Percentiles rank a stretch among this genome's conserved stretches.
Evolutionary conservation across 441 rosid species (phyloP).

Genomic region (Euphorbia corollata): DNA sequence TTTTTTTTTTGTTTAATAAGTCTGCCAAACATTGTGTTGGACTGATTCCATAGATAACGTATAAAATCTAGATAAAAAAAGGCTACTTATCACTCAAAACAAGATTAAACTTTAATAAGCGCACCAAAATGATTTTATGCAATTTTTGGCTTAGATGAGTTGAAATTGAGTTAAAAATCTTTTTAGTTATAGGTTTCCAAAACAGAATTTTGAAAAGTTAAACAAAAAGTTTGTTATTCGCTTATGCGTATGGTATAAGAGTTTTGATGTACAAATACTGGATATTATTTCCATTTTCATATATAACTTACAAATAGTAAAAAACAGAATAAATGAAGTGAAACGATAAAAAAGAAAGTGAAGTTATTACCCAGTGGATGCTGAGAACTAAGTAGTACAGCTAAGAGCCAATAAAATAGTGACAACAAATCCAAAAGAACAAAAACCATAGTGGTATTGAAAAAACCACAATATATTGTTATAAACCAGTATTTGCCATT

Average conservation of each 20-base stretch:
- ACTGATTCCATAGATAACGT: too few species aligned
- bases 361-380: slow-evolving; percentile 5
- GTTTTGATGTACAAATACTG: background rate
- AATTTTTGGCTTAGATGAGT: too few species aligned
- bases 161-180: too few species aligned
- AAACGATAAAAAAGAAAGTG: background rate
- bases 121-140: too few species aligned
- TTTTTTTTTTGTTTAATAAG: too few species aligned
- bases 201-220: background rate
- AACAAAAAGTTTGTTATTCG: background rate
- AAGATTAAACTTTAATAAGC: too few species aligned
- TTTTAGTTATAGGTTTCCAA: background rate
- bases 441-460: slow-evolving; percentile 23
- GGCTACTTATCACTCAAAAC: too few species aligned
- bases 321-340: background rate
- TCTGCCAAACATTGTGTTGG: too few species aligned
- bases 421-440: slow-evolving; percentile 17
- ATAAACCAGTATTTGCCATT: background rate
- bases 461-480: background rate
- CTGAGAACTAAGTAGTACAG: background rate
- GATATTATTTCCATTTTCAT: background rate
- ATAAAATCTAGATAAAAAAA: too few species aligned
- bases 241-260: background rate
- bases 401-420: slow-evolving; percentile 20
- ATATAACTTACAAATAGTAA: background rate